A percentile compares a stretch with the other conserved stretches of the same genome.
Conservation (phyloP, 495 filamentous ascomycete genomes). For the Saxispiralis lemnorum region DNA sequence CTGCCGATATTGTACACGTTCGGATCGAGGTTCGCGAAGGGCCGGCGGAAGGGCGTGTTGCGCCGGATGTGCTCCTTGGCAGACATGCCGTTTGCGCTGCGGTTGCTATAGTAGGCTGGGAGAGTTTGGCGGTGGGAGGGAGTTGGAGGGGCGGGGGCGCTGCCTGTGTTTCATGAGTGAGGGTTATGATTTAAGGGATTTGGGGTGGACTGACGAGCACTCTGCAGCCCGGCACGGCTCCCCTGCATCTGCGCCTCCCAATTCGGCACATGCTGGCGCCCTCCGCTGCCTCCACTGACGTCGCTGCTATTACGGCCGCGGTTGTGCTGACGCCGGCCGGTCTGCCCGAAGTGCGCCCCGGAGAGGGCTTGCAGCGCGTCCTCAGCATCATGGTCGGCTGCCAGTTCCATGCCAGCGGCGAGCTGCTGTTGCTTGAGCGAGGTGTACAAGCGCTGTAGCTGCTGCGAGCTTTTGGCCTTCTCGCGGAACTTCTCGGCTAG, state of each 20-base stretch:
- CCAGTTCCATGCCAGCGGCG: slow-evolving; percentile 48
- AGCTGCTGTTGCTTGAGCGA: slow-evolving; percentile 60
- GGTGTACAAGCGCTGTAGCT: slow-evolving; percentile 71
- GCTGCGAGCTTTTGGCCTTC: slow-evolving; percentile 56
- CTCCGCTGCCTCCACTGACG: slow-evolving; percentile 25
- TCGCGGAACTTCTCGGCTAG: slow-evolving; percentile 50
- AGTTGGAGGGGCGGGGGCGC: slow-evolving; percentile 9
- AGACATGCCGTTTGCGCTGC: neutral
- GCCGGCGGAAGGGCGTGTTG: slow-evolving; percentile 20
- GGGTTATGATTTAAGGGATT: neutral
- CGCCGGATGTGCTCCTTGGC: slow-evolving; percentile 7
- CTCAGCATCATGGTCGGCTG: slow-evolving; percentile 50
- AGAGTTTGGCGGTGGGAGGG: slow-evolving; percentile 14
- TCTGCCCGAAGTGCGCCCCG: neutral
- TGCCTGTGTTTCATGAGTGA: slow-evolving; percentile 7
- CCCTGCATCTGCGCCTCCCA: slow-evolving; percentile 4
- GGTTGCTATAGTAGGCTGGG: slow-evolving; percentile 3
- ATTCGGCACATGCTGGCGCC: neutral
- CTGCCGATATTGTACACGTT: slow-evolving; percentile 16
- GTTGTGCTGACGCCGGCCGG: slow-evolving; percentile 24
- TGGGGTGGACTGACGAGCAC: slow-evolving; percentile 5
- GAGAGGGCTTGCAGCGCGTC: slow-evolving; percentile 19
- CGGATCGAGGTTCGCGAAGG: slow-evolving; percentile 16
- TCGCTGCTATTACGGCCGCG: slow-evolving; percentile 32
- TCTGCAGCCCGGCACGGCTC: slow-evolving; percentile 1